Conservation (phyloP, 2,329 filamentous ascomycete species). For the Stromatinia cepivora region DNA sequence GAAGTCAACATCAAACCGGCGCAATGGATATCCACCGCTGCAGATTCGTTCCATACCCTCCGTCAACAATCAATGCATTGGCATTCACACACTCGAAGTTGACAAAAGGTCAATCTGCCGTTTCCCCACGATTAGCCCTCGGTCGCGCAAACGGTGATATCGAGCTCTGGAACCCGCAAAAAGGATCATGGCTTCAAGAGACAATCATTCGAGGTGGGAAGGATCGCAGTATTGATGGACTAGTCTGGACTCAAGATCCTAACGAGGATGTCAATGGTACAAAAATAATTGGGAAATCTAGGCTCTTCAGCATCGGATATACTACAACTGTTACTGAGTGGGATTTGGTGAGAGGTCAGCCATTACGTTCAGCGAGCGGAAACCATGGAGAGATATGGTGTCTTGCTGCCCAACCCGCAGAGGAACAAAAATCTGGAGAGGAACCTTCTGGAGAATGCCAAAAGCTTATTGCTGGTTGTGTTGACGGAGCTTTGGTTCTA, state of each 20-base stretch:
- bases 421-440: conserved; percentile 36
- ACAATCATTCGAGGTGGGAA: conserved; percentile 79
- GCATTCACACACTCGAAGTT: conserved; percentile 80
- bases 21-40: conserved; percentile 95
- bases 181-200: conserved; percentile 81
- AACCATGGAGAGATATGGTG: conserved; percentile 98
- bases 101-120: conserved; percentile 52
- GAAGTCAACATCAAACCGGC: conserved; percentile 20
- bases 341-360: conserved; percentile 78
- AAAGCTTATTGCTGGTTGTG: conserved; percentile 83
- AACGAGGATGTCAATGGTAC: conserved; percentile 64
- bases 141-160: conserved; percentile 94
- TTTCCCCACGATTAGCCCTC: conserved; percentile 75
- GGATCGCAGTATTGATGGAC: conserved; percentile 82
- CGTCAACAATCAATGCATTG: conserved; percentile 88
- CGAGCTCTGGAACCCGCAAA: conserved; percentile 92
- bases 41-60: conserved; percentile 90
- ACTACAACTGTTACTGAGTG: conserved; percentile 92
- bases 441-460: conserved; percentile 44
- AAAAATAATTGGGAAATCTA: conserved; percentile 67
- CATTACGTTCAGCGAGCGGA: conserved; percentile 80
- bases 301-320: conserved; percentile 95
- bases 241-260: conserved; percentile 88
- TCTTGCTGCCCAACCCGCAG: conserved; percentile 75
- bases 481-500: conserved; percentile 84